Base-by-base conservation (phyloP, 495 filamentous ascomycete genomes). In the Aspergillus saccharolyticus region DNA sequence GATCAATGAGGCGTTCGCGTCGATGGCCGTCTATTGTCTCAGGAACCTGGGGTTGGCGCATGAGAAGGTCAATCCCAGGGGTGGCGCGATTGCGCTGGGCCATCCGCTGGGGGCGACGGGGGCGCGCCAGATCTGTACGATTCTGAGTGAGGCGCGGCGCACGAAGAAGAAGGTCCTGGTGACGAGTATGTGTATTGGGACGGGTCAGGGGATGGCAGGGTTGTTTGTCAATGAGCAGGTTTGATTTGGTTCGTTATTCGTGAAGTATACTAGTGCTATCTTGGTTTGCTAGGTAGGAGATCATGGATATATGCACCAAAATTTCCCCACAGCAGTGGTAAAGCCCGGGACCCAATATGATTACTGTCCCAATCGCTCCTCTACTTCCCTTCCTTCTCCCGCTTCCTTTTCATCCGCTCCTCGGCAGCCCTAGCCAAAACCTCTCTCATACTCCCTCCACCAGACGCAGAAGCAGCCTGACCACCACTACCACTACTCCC, bases 1-100 rank as follows among this genome's bases (percentile, higher is more conserved):
- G 80, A 75, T 98, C 66, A 98, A 98, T 74, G 94, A 98, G 82
- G 94, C 94, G 1, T 98, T 98, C 62, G 94, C 93, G 22, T 90
- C 86, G 25, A 98, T 98, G 93, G 92, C 89, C 1, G 91, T 96
- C 2, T 98, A 96, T 80, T 96, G 91, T 75, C 69, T 87, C 18
- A 79, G 93, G 55, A 84, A 79, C 55, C 80, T 97, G 30, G 85
- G 85, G 39, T 74, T 97, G 45, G 89, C 94, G 60, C 83, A 80
- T 58, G 74, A 82, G 65, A 97, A 96, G 83, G 83, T 97, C 75
- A 97, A 97, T 78, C 85, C 89, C 15, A 79, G 90, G 45, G 89
- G 89, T 53, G 89, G 89, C 59, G 89, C 89, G 53, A 84, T 85
- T 70, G 89, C 89, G 7, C 74, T 94, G 1, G 89, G 89, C 39